Percentiles rank a stretch among this genome's conserved stretches.
Evolutionary conservation across 495 filamentous ascomycete genomes (phyloP).

Genomic region (Neurospora sp.): DNA sequence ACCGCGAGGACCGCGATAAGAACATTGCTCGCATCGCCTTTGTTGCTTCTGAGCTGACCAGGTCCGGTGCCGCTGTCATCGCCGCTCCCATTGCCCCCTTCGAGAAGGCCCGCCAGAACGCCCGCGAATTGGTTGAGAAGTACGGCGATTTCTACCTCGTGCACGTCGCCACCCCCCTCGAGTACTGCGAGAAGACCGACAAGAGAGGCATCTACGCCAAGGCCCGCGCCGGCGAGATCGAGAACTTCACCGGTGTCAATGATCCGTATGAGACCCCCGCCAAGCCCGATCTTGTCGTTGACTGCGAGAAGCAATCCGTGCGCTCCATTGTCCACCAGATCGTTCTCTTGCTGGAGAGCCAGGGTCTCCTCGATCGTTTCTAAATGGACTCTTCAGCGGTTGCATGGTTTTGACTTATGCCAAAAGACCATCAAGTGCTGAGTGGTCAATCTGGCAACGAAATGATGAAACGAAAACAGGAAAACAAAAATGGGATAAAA

Average conservation of each 20-base stretch:
- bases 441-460: not conserved
- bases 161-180: slow-evolving; percentile 86
- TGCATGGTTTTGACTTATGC: not conserved
- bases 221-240: slow-evolving; percentile 85
- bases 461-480: not conserved
- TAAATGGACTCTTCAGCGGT: slow-evolving; percentile 11
- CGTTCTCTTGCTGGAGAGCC: slow-evolving; percentile 78
- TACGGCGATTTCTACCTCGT: slow-evolving; percentile 87
- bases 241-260: slow-evolving; percentile 97
- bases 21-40: slow-evolving; percentile 97
- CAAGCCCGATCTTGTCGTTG: slow-evolving; percentile 77
- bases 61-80: slow-evolving; percentile 89
- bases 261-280: slow-evolving; percentile 85
- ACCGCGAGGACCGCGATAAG: slow-evolving; percentile 80
- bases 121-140: slow-evolving; percentile 75
- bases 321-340: slow-evolving; percentile 96
- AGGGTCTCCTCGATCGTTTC: slow-evolving; percentile 64
- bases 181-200: slow-evolving; percentile 90
- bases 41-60: slow-evolving; percentile 87
- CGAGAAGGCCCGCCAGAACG: slow-evolving; percentile 60
- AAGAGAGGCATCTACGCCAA: slow-evolving; percentile 81
- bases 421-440: not conserved
- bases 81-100: slow-evolving; percentile 96
- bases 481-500: not conserved
- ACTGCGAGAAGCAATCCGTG: slow-evolving; percentile 74